Base-by-base conservation (phyloP, 805 yeast genomes). In the Saccharomycopsis malanga region DNA sequence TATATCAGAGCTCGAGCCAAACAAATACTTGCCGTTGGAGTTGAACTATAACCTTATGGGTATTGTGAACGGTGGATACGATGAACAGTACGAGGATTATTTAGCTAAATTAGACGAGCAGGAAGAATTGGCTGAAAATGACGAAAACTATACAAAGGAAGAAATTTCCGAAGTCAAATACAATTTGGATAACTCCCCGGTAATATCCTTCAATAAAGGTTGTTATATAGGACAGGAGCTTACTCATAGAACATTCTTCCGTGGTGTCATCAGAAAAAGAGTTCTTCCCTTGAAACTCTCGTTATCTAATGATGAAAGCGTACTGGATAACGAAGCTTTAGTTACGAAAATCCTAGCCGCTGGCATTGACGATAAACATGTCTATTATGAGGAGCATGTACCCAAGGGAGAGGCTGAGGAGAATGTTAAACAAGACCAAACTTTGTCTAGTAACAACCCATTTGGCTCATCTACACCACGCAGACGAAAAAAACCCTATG, bases 221-320 rank as follows among this genome's bases (percentile, higher is more conserved):
- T 93, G 99, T 61, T 93, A 93, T 57, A 81, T 87, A 14, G 99
- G 99, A 1, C 98, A 93, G 64, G 99, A 93, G 61, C 69, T 93
- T 44, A 89, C 97, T 0, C 87, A 89, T 15, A 74, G 98, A 57
- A 83, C 97, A 0, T 81, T 74, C 58, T 86, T 85, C 51, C 79
- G 83, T 27, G 96, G 96, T 2, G 75, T 81, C 1, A 76, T 89
- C n/a, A 71, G 95, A 25, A 88, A 89, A 57, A 69, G 98, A 46
- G 68, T 87, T 2, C 76, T 86, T 40, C 97, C 98, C 0, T 78
- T 82, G 1, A 69, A 67, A 39, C 58, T 74, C 25, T 58, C 63
- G 21, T 24, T 51, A 9, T 54, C 53, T 14, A 57, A 48, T 27
- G 55, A 47, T 9, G 46, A 14, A 15, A 41, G 12, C 34, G 44